Conservation (phyloP, 768 basidiomycete species). For the Mrakia frigida region DNA sequence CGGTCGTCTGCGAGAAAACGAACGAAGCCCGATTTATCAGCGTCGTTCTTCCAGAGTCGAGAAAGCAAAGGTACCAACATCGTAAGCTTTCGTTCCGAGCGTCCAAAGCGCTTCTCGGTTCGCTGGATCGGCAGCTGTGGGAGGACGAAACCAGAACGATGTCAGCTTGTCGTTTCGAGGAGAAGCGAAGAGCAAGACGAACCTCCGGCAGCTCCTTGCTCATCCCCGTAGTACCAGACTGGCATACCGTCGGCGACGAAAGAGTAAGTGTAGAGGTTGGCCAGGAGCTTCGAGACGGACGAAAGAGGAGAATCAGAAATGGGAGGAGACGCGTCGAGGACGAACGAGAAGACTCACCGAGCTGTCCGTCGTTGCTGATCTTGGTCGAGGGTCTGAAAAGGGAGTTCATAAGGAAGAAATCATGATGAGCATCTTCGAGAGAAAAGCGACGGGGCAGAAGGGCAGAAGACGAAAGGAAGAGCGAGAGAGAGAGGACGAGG, state of each 20-base stretch:
- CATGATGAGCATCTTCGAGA: too few relatives aligned
- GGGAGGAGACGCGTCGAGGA: background rate
- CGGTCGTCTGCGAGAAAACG: background rate
- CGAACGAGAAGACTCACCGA: background rate
- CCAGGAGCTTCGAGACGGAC: background rate
- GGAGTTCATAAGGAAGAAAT: too few relatives aligned
- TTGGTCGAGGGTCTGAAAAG: background rate
- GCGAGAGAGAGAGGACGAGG: background rate
- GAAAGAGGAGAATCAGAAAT: too few relatives aligned
- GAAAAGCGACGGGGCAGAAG: too few relatives aligned
- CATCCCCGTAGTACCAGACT: slow-evolving; percentile 28
- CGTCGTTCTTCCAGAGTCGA: background rate
- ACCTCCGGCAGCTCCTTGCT: slow-evolving; percentile 7
- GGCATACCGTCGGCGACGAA: slow-evolving; percentile 11
- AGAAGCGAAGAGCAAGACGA: background rate
- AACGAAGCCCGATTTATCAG: background rate
- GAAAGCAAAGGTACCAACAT: slow-evolving; percentile 5
- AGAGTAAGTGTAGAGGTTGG: background rate
- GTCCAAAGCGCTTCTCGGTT: slow-evolving; percentile 28
- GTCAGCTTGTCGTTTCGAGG: background rate
- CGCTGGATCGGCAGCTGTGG: slow-evolving; percentile 5
- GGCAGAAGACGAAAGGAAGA: background rate
- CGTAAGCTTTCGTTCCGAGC: slow-evolving; percentile 9
- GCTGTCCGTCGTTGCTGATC: background rate
- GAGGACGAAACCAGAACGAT: background rate